Evolutionary conservation across 257 asterid species (phyloP).

Genomic region (Nicotiana paniculata): DNA sequence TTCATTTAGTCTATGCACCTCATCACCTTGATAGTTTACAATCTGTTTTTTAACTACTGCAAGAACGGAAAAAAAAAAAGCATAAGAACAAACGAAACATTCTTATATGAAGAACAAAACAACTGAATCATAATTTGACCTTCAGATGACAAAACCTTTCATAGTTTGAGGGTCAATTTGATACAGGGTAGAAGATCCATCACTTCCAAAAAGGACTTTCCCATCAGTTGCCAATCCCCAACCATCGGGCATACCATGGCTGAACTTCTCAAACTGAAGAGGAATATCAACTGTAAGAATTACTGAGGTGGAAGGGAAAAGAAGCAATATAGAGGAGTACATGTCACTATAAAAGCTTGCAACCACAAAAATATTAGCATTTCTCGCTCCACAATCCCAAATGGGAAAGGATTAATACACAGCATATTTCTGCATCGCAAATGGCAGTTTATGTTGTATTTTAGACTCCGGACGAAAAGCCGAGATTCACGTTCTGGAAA

Average conservation of each 20-base stretch:
- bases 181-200: constrained; percentile 85
- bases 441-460: neutral
- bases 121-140: constrained; percentile 4
- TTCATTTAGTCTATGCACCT: constrained; percentile 79
- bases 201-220: constrained; percentile 68
- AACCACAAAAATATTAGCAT: neutral
- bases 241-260: constrained; percentile 82
- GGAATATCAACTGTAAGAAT: neutral
- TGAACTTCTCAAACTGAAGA: constrained; percentile 53
- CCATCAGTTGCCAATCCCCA: constrained; percentile 98
- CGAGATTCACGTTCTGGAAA: neutral
- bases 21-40: constrained; percentile 67
- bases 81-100: neutral
- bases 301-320: neutral
- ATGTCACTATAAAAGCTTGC: neutral
- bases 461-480: neutral
- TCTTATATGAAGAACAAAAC: neutral
- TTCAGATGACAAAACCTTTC: constrained; percentile 46
- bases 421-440: neutral
- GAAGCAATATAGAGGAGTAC: neutral
- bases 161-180: constrained; percentile 61
- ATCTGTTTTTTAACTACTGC: constrained; percentile 56
- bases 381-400: neutral
- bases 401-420: neutral
- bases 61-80: neutral